Evolutionary conservation across 495 filamentous ascomycete genomes (phyloP), one percentile per base, ranked within the genome.

Genomic region (Talaromyces wortmannii): DNA sequence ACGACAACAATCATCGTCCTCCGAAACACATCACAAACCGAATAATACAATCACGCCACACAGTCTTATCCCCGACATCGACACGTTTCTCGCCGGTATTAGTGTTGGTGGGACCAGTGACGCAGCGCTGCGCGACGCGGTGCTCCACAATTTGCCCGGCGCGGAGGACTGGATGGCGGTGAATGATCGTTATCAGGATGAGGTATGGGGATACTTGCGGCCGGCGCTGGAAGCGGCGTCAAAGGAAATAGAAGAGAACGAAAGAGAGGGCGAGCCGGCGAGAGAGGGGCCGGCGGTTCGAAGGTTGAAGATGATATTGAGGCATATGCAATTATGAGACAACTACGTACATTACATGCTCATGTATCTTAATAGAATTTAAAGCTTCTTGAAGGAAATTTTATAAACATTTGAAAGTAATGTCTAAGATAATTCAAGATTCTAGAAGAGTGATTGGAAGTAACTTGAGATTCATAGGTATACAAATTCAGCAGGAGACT

Each of bases 151-250:
- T 4, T 51, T 76, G 2, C 64, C 71, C 4, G 71, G 72, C 0
- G 67, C 72, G 16, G 58, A 56, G 48, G 69, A 86, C 48, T 86
- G 87, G 87, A 69, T 82, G 10, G 67, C 70, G 40, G 80, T 88
- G 2, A 76, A 90, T 60, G 83, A 78, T 40, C 70, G 73, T 32
- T 91, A 91, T 61, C 78, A 83, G 32, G 85, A 91, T 66, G 86
- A 90, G 55, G 86, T 92, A 10, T 92, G 89, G 88, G 89, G 88
- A 56, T 85, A 84, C 57, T 65, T 90, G 44, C 60, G 74, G 17
- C 78, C 82, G n/a, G 71, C 85, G 42, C 71, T 88, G 31, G 72
- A 80, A 55, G 78, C 81, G 46, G 87, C 88, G n/a, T 71, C 71
- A 43, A 62, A 70, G 49, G 88, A 91, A 63, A 65, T 88, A 40